Conservation (phyloP, 768 basidiomycete species). For the Leccinum uliginosum region DNA sequence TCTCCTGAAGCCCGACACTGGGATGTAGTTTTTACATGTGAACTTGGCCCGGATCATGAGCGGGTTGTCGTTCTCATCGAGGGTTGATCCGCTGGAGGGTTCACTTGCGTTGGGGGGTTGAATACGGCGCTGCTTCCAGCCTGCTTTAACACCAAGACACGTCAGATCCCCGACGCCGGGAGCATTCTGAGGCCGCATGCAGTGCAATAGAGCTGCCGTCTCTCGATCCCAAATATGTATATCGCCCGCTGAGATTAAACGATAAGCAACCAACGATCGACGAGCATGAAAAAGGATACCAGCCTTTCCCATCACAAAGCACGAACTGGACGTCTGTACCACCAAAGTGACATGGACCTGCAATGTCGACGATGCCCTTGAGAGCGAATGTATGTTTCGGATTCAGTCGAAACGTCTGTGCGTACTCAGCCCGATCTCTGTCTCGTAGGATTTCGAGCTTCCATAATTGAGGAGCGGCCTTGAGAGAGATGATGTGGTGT, state of each 20-base stretch:
- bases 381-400: conserved; percentile 73
- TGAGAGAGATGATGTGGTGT: conserved; percentile 3
- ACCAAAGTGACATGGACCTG: conserved; percentile 79
- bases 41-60: too few species aligned
- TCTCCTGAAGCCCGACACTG: too few species aligned
- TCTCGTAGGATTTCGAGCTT: conserved; percentile 62
- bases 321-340: conserved; percentile 77
- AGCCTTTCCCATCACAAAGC: conserved; percentile 73
- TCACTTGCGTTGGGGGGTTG: too few species aligned
- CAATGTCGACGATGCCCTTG: conserved; percentile 65
- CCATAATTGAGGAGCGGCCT: conserved; percentile 77
- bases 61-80: too few species aligned
- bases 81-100: too few species aligned
- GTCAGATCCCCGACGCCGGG: conserved; percentile 64
- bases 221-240: conserved; percentile 86
- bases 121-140: too few species aligned
- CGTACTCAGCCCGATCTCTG: conserved; percentile 33
- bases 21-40: too few species aligned
- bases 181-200: conserved; percentile 51
- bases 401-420: conserved; percentile 27
- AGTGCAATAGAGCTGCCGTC: conserved; percentile 66
- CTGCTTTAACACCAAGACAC: conserved; percentile 38
- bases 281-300: conserved; percentile 1
- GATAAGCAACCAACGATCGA: not conserved
- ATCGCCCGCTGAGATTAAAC: conserved; percentile 55